These are phyloP conservation scores for Tetrahymena elliotti DNA, from an alignment of 73 alveolate genomes.

Conservation along the genomic window DNA sequence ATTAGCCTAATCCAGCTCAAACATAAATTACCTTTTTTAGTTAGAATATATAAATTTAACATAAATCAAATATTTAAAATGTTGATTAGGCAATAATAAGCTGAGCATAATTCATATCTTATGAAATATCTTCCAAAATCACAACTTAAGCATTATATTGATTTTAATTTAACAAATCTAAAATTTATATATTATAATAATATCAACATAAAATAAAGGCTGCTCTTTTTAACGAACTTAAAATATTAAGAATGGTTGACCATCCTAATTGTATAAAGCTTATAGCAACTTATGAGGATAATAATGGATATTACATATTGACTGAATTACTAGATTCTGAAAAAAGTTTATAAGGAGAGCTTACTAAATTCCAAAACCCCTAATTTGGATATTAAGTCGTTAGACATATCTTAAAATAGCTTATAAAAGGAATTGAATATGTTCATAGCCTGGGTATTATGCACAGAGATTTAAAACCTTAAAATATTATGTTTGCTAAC, in stretches of 20 bases:
- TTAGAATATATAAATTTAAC: background rate
- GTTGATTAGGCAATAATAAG: too few relatives aligned
- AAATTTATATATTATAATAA: background rate
- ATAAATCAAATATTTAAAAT: too few relatives aligned
- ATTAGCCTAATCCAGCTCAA: background rate
- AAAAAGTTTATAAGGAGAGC: background rate
- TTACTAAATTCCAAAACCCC: background rate
- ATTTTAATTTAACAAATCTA: too few relatives aligned
- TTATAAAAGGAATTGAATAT: constrained; percentile 18
- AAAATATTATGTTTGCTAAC: constrained; percentile 58
- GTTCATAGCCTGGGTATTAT: constrained; percentile 78
- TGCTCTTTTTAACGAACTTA: background rate
- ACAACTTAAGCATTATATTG: too few relatives aligned
- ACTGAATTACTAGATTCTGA: background rate
- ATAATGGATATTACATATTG: background rate
- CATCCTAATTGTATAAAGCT: background rate
- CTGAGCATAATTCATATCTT: too few relatives aligned
- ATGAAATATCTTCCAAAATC: too few relatives aligned
- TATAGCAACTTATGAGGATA: background rate
- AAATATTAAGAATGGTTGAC: background rate
- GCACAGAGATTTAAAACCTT: constrained; percentile 94
- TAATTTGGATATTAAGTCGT: background rate
- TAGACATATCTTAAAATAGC: background rate
- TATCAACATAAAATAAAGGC: background rate
- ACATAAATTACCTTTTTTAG: background rate